phyloP scores from a whole-genome alignment of 768 basidiomycete species.

The Tulasnella sp. region DNA sequence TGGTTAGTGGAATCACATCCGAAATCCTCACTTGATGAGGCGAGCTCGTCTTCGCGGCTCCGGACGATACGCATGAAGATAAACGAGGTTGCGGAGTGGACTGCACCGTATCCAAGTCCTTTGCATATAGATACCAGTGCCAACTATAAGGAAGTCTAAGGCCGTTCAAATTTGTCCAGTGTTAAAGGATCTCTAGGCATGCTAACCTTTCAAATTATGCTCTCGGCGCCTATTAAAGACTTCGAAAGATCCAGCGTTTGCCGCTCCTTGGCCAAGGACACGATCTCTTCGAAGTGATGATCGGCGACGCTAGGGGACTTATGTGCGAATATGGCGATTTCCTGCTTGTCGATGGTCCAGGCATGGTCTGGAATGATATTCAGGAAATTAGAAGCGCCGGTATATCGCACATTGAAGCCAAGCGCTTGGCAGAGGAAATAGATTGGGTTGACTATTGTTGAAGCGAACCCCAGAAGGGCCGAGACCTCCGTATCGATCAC shows the following conservation, averaged over 20 bases:
- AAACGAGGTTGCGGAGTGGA: neutral
- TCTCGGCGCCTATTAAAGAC: neutral
- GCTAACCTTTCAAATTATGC: neutral
- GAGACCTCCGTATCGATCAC: neutral
- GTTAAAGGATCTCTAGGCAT: neutral
- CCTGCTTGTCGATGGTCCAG: neutral
- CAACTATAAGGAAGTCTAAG: neutral
- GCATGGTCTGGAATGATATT: neutral
- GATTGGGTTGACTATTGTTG: neutral
- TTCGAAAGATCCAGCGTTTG: neutral
- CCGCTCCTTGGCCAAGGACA: neutral
- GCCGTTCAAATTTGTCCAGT: neutral
- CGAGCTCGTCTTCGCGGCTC: neutral
- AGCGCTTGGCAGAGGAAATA: neutral
- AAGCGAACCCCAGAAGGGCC: neutral
- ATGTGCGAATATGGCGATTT: neutral
- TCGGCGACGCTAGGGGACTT: neutral
- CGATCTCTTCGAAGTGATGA: neutral
- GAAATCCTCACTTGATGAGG: neutral
- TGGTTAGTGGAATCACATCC: neutral
- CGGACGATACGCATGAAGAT: neutral
- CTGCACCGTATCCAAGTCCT: neutral
- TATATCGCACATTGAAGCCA: neutral
- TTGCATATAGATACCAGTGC: neutral
- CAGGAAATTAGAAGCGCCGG: neutral